Percentiles rank a stretch among this genome's conserved stretches.
These are phyloP conservation scores for Solanum paucissectum DNA, from an alignment of 257 asterid species.

Conservation along the genomic window DNA sequence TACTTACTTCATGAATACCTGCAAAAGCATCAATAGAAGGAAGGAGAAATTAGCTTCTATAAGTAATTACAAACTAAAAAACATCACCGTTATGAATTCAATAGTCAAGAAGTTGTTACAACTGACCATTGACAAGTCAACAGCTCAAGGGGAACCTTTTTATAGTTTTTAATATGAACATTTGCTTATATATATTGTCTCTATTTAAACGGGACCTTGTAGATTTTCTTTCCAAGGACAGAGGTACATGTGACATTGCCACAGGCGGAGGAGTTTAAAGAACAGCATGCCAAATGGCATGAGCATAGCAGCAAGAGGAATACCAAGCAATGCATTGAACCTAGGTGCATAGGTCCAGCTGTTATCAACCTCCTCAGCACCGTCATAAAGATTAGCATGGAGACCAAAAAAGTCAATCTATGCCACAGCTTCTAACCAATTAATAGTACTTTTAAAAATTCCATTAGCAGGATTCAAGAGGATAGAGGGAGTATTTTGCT, in stretches of 20 bases:
- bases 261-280: background rate
- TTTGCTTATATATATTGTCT: background rate
- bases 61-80: background rate
- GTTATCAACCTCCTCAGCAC: background rate
- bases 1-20: slow-evolving; percentile 97
- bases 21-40: slow-evolving; percentile 23
- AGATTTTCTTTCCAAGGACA: background rate
- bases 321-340: background rate
- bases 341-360: background rate
- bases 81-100: background rate
- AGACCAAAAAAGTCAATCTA: background rate
- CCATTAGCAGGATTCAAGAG: background rate
- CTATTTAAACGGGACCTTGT: background rate
- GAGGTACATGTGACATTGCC: background rate
- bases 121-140: background rate
- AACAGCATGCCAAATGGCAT: background rate
- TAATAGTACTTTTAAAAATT: background rate
- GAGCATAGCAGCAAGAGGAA: background rate
- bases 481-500: background rate
- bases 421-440: background rate
- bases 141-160: background rate
- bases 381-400: background rate
- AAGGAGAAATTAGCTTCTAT: background rate
- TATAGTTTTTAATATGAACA: background rate
- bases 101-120: background rate